These are phyloP conservation scores for Arabidopsis suecica DNA, from an alignment of 345 rosid species.

Conservation along the genomic window DNA sequence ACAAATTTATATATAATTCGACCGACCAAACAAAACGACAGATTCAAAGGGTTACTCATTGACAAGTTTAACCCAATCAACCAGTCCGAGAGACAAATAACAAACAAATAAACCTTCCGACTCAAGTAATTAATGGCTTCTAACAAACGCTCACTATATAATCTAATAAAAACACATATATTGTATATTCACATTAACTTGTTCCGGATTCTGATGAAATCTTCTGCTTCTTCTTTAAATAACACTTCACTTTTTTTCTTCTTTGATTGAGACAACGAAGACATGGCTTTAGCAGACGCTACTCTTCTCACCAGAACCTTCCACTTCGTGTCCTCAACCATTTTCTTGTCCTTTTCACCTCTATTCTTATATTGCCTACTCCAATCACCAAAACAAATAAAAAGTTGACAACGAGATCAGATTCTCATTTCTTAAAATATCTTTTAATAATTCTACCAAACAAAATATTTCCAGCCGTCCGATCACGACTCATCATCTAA, in stretches of 20 bases:
- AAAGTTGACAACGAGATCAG: conserved; percentile 19
- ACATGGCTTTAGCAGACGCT: conserved; percentile 71
- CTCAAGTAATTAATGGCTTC: conserved; percentile 19
- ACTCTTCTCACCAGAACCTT: conserved; percentile 78
- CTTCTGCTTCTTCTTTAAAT: conserved; percentile 35
- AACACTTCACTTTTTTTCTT: conserved; percentile 41
- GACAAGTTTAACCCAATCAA: conserved; percentile 42
- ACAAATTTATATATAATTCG: neutral
- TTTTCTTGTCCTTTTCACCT: conserved; percentile 54
- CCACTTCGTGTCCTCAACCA: conserved; percentile 64
- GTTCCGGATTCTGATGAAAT: conserved; percentile 42
- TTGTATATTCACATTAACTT: neutral
- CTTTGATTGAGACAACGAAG: conserved; percentile 65
- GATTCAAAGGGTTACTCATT: conserved; percentile 39
- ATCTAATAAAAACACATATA: neutral
- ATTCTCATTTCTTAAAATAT: conserved; percentile 16
- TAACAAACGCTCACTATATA: conserved; percentile 8
- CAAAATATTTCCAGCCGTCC: conserved; percentile 18
- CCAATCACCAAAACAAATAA: conserved; percentile 17
- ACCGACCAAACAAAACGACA: conserved; percentile 11
- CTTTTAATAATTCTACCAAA: neutral
- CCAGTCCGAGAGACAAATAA: conserved; percentile 23
- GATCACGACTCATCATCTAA: conserved; percentile 35
- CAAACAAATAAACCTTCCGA: neutral
- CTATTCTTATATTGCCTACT: conserved; percentile 78